Evolutionary conservation across 768 basidiomycete species (phyloP).

Genomic region (Panellus pusillus): DNA sequence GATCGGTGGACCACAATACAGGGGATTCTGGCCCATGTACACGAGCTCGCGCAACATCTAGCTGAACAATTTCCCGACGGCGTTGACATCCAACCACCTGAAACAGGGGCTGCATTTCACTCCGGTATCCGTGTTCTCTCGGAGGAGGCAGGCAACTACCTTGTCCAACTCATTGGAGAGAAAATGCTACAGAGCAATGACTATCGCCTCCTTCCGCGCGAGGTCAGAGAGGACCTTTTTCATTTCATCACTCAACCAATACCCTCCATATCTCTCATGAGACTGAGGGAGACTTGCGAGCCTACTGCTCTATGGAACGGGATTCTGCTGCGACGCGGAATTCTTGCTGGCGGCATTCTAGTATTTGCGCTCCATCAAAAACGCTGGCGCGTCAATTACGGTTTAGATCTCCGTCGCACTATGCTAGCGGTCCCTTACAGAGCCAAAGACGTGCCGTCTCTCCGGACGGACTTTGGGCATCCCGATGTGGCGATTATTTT

Average conservation of each 20-base stretch:
- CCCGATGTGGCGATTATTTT: slow-evolving; percentile 48
- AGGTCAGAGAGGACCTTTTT: slow-evolving; percentile 19
- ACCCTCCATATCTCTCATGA: background rate
- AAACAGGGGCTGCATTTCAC: slow-evolving; percentile 7
- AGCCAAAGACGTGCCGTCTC: slow-evolving; percentile 51
- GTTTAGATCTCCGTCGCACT: slow-evolving; percentile 41
- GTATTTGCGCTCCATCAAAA: slow-evolving; percentile 35
- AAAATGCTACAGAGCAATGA: slow-evolving; percentile 23
- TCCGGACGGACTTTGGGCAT: slow-evolving; percentile 51
- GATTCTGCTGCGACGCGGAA: slow-evolving; percentile 45
- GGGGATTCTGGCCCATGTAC: slow-evolving; percentile 33
- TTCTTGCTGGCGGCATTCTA: slow-evolving; percentile 43
- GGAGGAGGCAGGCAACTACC: slow-evolving; percentile 11
- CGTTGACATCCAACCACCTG: slow-evolving; percentile 20
- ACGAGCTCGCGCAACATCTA: slow-evolving; percentile 17
- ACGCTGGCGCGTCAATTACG: slow-evolving; percentile 55
- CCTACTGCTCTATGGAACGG: slow-evolving; percentile 30
- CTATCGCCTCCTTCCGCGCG: slow-evolving; percentile 22
- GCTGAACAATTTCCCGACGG: slow-evolving; percentile 21
- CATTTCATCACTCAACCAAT: slow-evolving; percentile 25
- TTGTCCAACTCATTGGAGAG: slow-evolving; percentile 18
- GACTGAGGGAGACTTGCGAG: slow-evolving; percentile 13
- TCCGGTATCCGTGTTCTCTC: slow-evolving; percentile 23
- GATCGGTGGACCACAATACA: slow-evolving; percentile 45
- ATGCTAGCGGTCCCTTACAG: slow-evolving; percentile 53